Conservation (phyloP, 2,329 filamentous ascomycete species). For the Neopestalotiopsis sp. region DNA sequence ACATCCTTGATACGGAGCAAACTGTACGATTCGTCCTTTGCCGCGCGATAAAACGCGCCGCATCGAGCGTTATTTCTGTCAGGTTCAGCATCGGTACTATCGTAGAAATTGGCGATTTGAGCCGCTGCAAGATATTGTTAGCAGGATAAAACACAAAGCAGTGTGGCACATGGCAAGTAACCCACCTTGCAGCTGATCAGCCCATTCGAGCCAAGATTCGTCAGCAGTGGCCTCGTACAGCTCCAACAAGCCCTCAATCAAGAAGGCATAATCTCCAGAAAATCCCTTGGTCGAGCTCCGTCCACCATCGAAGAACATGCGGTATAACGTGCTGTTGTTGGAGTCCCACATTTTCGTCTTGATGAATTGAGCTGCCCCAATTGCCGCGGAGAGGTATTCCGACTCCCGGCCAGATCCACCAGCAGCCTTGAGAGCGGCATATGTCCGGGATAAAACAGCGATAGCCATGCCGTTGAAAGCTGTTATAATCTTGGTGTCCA, state of each 20-base stretch:
- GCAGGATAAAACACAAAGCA: not conserved
- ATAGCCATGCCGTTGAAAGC: slow-evolving; percentile 91
- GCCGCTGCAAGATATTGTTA: slow-evolving; percentile 2
- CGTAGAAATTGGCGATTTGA: slow-evolving; percentile 81
- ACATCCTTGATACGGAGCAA: slow-evolving; percentile 92
- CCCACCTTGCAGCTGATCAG: slow-evolving; percentile 66
- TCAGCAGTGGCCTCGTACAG: slow-evolving; percentile 85
- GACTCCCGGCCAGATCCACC: slow-evolving; percentile 59
- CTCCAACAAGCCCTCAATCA: slow-evolving; percentile 81
- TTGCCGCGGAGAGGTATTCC: slow-evolving; percentile 67
- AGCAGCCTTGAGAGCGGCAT: slow-evolving; percentile 50
- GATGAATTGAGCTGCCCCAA: slow-evolving; percentile 74
- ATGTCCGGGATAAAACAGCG: slow-evolving; percentile 77
- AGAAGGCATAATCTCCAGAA: slow-evolving; percentile 92
- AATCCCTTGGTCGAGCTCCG: slow-evolving; percentile 74
- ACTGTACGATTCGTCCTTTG: slow-evolving; percentile 65
- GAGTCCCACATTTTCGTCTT: slow-evolving; percentile 74
- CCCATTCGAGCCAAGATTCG: slow-evolving; percentile 77
- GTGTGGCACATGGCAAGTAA: slow-evolving; percentile 27
- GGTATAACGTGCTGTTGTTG: slow-evolving; percentile 65
- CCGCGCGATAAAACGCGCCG: slow-evolving; percentile 77
- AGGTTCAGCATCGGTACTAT: slow-evolving; percentile 48
- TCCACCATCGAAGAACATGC: slow-evolving; percentile 72
- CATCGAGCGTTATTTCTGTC: slow-evolving; percentile 43
- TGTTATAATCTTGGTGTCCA: slow-evolving; percentile 88